These are phyloP conservation scores for Puccinia triticina DNA, from an alignment of 1,284 basidiomycete genomes.

Conservation along the genomic window DNA sequence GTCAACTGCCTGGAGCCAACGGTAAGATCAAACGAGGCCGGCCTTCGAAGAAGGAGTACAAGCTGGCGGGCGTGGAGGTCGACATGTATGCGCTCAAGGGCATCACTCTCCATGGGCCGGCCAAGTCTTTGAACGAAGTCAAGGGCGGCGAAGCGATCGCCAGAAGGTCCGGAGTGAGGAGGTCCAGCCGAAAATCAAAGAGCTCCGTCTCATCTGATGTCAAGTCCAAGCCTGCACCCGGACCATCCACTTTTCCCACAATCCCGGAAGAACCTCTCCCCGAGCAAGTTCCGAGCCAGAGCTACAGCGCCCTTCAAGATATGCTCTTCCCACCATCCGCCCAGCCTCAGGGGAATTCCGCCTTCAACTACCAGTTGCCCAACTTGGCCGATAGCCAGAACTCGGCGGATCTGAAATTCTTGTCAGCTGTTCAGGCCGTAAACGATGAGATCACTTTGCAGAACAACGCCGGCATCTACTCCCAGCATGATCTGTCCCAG, in stretches of 20 bases:
- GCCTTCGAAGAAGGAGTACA: slow-evolving; percentile 47
- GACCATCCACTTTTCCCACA: not conserved
- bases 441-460: not conserved
- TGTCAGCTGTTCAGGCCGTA: not conserved
- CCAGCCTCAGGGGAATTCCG: not conserved
- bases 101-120: slow-evolving; percentile 23
- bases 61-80: slow-evolving; percentile 34
- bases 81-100: slow-evolving; percentile 48
- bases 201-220: not conserved
- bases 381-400: not conserved
- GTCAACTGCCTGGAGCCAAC: slow-evolving; percentile 28
- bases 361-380: not conserved
- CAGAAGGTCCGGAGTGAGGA: not conserved
- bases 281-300: not conserved
- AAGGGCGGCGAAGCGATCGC: slow-evolving; percentile 11
- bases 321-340: not conserved
- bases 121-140: slow-evolving; percentile 23
- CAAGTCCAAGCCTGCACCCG: not conserved
- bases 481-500: not conserved
- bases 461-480: not conserved
- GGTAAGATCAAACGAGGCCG: slow-evolving; percentile 43
- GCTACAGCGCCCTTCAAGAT: not conserved
- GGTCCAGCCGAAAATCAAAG: not conserved
- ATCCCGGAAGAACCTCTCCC: not conserved
- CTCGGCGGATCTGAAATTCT: not conserved